These are phyloP conservation scores for Xerocomus potaroensis DNA, from an alignment of 768 basidiomycete genomes.

Conservation along the genomic window DNA sequence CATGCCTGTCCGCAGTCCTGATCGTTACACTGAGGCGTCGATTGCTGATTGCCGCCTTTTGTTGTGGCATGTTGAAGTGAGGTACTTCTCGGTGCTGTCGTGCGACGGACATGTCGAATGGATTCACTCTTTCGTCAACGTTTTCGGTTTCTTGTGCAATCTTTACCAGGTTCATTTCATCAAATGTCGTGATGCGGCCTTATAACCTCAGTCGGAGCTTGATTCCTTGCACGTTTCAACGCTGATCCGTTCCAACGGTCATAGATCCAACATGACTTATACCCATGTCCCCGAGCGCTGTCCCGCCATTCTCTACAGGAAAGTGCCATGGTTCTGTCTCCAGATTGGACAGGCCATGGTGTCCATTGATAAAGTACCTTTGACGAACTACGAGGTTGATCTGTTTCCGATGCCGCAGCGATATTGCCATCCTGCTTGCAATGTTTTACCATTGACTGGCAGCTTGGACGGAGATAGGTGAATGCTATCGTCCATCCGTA, in stretches of 20 bases:
- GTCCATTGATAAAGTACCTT: too few species aligned
- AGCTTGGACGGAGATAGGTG: not conserved
- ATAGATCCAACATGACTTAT: too few species aligned
- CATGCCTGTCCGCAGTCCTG: too few species aligned
- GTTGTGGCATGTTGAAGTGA: not conserved
- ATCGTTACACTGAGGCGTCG: too few species aligned
- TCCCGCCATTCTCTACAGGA: too few species aligned
- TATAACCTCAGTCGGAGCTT: not conserved
- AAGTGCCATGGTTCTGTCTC: not conserved
- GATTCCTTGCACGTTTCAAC: not conserved
- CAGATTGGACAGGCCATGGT: too few species aligned
- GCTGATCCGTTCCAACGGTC: not conserved
- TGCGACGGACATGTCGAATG: not conserved
- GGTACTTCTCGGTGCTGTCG: not conserved
- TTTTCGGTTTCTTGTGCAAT: not conserved
- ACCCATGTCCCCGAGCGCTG: too few species aligned
- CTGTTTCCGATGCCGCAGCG: conserved; percentile 1
- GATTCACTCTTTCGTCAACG: not conserved
- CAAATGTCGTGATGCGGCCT: not conserved
- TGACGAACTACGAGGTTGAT: too few species aligned
- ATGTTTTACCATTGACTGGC: not conserved
- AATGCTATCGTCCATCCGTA: not conserved
- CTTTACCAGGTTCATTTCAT: not conserved
- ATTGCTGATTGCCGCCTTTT: too few species aligned
- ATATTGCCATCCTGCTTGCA: not conserved